Evolutionary conservation across 805 yeast species (phyloP), one percentile per base, ranked within the genome.

Genomic region (Yamadazyma endophytica): DNA sequence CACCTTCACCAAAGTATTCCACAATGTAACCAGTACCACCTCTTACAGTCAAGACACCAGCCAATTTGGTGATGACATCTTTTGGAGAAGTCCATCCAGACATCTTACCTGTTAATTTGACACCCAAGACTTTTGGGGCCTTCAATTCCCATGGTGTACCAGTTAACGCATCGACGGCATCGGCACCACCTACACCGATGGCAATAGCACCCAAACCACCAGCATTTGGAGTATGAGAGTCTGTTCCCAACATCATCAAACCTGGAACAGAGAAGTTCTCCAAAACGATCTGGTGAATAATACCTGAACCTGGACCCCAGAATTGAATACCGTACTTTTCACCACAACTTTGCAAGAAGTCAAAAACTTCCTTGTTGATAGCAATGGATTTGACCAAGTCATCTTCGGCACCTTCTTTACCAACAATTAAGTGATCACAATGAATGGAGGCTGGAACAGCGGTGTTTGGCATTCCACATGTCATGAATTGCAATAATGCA

Each of bases 121-220:
- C 95, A 64, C 98, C 98, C 44, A 92, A 68, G 25, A 88, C 69
- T 65, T 86, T 86, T 48, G 98, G 98, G 33, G 97, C 97, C 70
- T 89, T 89, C 61, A 92, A 76, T 68, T 92, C 98, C 98, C 98
- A 92, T 36, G 98, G 97, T 18, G 92, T 82, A 44, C 92, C 96
- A 26, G 97, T 88, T 54, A 92, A 68, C 31, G 92, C 98, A 62
- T 92, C 98, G 34, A 92, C 98, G 24, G 98, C 98, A 65, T 92
- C 98, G 34, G 98, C 98, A 71, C 98, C 98, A 66, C 98, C 98
- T 24, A 92, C 98, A 67, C 98, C 98, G 57, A 92, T 92, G 50
- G 98, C 97, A 46, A 90, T 81, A 46, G 95, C 96, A 58, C 98
- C 98, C 42, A 92, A 69, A 46, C 98, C 98, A 68, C 98, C 98